phyloP scores from a whole-genome alignment of 306 rosid genomes.

The Rosa chinensis region DNA sequence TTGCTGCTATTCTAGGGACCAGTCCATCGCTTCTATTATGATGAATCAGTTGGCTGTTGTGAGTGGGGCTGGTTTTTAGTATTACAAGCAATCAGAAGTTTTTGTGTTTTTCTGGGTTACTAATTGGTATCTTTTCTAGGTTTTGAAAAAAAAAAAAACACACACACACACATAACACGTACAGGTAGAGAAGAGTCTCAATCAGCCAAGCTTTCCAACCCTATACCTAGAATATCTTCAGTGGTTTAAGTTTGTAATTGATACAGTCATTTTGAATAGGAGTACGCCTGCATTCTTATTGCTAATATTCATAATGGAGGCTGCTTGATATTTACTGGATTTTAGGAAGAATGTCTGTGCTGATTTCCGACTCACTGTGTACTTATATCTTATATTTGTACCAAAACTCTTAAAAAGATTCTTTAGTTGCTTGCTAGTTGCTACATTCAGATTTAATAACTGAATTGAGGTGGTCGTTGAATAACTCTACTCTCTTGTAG shows the following conservation, averaged over 20 bases:
- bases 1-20: neutral
- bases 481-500: constrained; percentile 35
- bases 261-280: neutral
- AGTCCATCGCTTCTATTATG: neutral
- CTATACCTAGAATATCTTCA: neutral
- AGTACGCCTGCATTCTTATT: neutral
- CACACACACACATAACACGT: neutral
- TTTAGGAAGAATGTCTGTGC: neutral
- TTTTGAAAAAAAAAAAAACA: neutral
- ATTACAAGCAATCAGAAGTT: neutral
- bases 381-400: neutral
- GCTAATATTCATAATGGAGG: neutral
- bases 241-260: neutral
- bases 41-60: neutral
- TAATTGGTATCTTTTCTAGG: neutral
- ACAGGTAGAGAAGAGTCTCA: neutral
- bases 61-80: neutral
- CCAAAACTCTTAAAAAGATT: neutral
- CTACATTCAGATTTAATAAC: neutral
- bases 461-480: neutral
- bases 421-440: neutral
- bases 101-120: neutral
- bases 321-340: neutral
- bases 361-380: neutral
- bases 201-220: neutral